These are phyloP conservation scores for Lachnellula hyalina DNA, from an alignment of 2,329 filamentous ascomycete genomes.

Conservation along the genomic window DNA sequence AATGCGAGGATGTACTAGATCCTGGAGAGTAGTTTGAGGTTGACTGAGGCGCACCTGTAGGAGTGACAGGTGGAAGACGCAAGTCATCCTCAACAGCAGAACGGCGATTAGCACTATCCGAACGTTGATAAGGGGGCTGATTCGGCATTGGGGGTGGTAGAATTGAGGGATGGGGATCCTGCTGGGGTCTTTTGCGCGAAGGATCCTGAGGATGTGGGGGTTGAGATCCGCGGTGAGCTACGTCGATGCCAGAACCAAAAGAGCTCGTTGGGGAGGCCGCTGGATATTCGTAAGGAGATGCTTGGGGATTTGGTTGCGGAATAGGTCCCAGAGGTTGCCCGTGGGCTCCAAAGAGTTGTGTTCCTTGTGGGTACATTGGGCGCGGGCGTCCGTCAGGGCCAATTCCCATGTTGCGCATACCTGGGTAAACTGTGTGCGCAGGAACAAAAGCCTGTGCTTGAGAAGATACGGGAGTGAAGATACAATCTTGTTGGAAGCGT, in stretches of 20 bases:
- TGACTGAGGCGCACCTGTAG: constrained; percentile 15
- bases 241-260: constrained; percentile 8
- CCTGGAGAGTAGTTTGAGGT: constrained; percentile 29
- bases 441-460: constrained; percentile 72
- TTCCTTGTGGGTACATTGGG: constrained; percentile 26
- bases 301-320: constrained; percentile 17
- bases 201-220: constrained; percentile 17
- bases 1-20: constrained; percentile 28
- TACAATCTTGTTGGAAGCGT: constrained; percentile 70
- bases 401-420: constrained; percentile 40
- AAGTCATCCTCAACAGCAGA: constrained; percentile 29
- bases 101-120: constrained; percentile 23
- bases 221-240: constrained; percentile 15
- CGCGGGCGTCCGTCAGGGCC: constrained; percentile 31
- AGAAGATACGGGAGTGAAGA: constrained; percentile 70
- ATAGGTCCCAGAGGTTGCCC: constrained; percentile 34
- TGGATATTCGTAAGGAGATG: constrained; percentile 30
- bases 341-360: constrained; percentile 35
- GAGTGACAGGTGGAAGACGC: constrained; percentile 31
- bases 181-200: constrained; percentile 29
- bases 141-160: constrained; percentile 34
- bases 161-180: constrained; percentile 32
- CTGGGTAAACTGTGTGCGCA: constrained; percentile 60
- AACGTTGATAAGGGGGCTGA: constrained; percentile 23
- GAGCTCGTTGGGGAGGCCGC: constrained; percentile 31